Conservation (phyloP, 2,329 filamentous ascomycete species). For the Ophiostoma himal-ulmi region DNA sequence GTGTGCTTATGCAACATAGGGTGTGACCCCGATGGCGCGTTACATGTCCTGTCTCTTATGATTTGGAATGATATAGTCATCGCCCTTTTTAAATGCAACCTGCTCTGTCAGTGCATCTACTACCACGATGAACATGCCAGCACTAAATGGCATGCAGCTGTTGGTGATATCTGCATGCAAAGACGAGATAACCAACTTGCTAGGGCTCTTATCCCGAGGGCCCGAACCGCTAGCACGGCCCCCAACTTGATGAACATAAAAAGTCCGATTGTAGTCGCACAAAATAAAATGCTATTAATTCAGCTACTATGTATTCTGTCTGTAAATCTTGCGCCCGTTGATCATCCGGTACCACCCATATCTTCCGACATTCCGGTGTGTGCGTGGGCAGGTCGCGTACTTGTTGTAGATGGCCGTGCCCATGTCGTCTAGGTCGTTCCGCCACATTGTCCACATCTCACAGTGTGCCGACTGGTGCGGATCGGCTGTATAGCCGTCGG, state of each 20-base stretch:
- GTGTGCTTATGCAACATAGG: background rate
- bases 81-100: background rate
- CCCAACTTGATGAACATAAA: background rate
- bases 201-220: background rate
- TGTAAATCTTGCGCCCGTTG: slow-evolving; percentile 14
- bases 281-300: background rate
- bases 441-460: slow-evolving; percentile 19
- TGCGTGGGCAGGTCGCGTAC: slow-evolving; percentile 16
- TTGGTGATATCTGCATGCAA: background rate
- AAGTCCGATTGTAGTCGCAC: too few relatives aligned
- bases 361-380: slow-evolving; percentile 4
- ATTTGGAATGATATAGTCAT: background rate
- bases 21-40: background rate
- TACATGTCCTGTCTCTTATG: background rate
- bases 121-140: background rate
- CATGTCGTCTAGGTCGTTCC: slow-evolving; percentile 7
- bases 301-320: background rate
- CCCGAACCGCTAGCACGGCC: background rate
- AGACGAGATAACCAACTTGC: background rate
- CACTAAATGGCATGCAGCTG: background rate
- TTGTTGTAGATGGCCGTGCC: slow-evolving; percentile 20
- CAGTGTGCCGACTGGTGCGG: slow-evolving; percentile 21
- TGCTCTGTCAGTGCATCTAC: background rate
- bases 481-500: slow-evolving; percentile 22
- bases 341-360: slow-evolving; percentile 23